Evolutionary conservation across 257 asterid genomes (phyloP).

Genomic region (Nicotiana paniculata): DNA sequence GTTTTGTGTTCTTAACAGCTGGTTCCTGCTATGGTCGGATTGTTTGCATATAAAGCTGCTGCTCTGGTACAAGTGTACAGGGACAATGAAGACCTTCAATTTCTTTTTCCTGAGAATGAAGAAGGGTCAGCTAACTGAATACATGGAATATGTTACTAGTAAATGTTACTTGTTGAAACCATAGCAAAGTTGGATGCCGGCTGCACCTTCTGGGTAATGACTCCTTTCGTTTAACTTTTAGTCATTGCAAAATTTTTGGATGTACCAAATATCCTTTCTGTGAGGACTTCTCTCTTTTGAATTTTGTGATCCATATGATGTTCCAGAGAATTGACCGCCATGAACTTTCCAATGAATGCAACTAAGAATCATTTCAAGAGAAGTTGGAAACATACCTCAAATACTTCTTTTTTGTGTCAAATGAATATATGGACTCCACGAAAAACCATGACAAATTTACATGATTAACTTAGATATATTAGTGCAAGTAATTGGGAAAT

Average conservation of each 20-base stretch:
- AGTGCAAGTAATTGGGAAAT: background rate
- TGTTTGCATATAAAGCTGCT: conserved; percentile 96
- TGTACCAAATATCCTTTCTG: background rate
- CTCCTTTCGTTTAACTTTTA: background rate
- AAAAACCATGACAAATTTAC: background rate
- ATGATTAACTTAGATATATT: background rate
- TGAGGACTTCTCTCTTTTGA: background rate
- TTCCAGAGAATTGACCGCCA: background rate
- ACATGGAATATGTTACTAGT: background rate
- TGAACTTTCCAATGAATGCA: background rate
- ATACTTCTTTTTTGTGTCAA: background rate
- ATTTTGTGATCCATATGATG: background rate
- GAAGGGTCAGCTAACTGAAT: conserved; percentile 34
- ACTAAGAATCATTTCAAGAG: background rate
- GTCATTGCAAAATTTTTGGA: background rate
- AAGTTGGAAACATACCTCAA: background rate
- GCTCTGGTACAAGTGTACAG: conserved; percentile 92
- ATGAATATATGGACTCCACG: background rate
- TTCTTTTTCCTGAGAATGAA: conserved; percentile 62
- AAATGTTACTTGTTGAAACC: conserved; percentile 5
- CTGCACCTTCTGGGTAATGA: background rate
- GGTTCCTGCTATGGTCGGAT: conserved; percentile 82
- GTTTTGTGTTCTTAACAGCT: conserved; percentile 44
- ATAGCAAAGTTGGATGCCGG: conserved; percentile 5
- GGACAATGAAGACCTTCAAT: conserved; percentile 82